Evolutionary conservation across 352 stramenopile genomes (phyloP).

Genomic region (Blastocystis sp.): DNA sequence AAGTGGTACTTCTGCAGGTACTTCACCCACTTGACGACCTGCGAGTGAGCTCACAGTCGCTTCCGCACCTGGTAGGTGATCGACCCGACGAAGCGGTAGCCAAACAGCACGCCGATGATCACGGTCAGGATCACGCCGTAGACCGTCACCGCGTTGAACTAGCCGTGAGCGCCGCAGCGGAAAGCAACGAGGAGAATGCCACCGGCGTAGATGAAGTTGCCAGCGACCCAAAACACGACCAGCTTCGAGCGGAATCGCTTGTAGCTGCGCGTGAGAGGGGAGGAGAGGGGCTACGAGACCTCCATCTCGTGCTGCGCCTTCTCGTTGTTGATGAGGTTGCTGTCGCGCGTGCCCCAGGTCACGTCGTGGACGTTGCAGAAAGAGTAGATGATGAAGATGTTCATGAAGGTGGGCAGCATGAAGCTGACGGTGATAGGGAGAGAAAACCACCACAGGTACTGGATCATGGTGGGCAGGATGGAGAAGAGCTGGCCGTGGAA

Average conservation of each 20-base stretch:
- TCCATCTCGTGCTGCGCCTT: conserved; percentile 72
- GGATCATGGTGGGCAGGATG: conserved; percentile 68
- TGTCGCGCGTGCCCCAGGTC: conserved; percentile 72
- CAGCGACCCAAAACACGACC: conserved; percentile 72
- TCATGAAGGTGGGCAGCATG: conserved; percentile 73
- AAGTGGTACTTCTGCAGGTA: conserved; percentile 61
- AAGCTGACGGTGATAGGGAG: conserved; percentile 19
- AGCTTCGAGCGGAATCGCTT: conserved; percentile 72
- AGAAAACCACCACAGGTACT: conserved; percentile 43
- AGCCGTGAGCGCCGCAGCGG: background rate
- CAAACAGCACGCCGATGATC: conserved; percentile 59
- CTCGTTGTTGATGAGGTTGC: conserved; percentile 71
- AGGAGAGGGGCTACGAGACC: conserved; percentile 48
- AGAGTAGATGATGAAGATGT: conserved; percentile 73
- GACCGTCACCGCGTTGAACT: conserved; percentile 62
- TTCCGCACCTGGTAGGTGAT: conserved; percentile 46
- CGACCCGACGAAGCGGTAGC: conserved; percentile 59
- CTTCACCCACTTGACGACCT: conserved; percentile 8
- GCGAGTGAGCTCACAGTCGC: background rate
- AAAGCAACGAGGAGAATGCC: conserved; percentile 68
- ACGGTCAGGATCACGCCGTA: conserved; percentile 64
- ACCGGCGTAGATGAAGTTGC: conserved; percentile 72
- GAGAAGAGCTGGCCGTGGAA: conserved; percentile 65
- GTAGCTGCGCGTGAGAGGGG: conserved; percentile 15
- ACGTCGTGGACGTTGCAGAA: conserved; percentile 73